phyloP scores from a whole-genome alignment of 2,329 filamentous ascomycete genomes.

The Fusarium equiseti region DNA sequence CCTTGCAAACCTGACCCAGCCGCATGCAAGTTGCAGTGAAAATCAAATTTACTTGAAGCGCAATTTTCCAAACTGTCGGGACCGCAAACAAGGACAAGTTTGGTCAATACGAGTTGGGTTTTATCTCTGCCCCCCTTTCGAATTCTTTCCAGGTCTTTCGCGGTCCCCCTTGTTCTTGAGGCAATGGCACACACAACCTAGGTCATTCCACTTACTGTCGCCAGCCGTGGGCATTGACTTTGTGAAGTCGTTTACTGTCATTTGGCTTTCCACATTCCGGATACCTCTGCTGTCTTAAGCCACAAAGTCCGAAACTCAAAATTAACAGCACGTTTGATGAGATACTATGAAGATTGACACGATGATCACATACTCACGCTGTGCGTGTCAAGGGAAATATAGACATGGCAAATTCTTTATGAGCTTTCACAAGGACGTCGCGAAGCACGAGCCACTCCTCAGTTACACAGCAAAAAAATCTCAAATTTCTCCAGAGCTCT shows the following conservation, averaged over 20 bases:
- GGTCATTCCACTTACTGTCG: slow-evolving; percentile 27
- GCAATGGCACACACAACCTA: slow-evolving; percentile 28
- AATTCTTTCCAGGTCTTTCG: slow-evolving; percentile 31
- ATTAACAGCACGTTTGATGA: neutral
- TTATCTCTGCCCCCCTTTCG: slow-evolving; percentile 36
- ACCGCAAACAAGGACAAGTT: slow-evolving; percentile 44
- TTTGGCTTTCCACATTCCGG: slow-evolving; percentile 39
- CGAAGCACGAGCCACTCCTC: neutral
- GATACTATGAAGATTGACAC: neutral
- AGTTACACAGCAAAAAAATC: neutral
- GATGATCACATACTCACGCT: neutral
- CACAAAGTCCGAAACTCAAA: neutral
- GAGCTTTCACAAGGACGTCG: neutral
- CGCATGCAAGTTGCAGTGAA: slow-evolving; percentile 44
- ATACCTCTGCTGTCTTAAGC: neutral
- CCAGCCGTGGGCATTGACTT: slow-evolving; percentile 42
- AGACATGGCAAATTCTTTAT: neutral
- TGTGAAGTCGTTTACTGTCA: slow-evolving; percentile 38
- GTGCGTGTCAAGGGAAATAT: neutral
- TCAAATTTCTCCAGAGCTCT: slow-evolving; percentile 23
- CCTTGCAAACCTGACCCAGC: slow-evolving; percentile 37
- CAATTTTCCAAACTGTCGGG: slow-evolving; percentile 55
- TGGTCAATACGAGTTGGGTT: slow-evolving; percentile 42
- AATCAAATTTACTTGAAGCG: slow-evolving; percentile 50
- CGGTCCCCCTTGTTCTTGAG: slow-evolving; percentile 22